phyloP scores from a whole-genome alignment of 371 early-diverging fungal species.

The Gilbertella persicaria region DNA sequence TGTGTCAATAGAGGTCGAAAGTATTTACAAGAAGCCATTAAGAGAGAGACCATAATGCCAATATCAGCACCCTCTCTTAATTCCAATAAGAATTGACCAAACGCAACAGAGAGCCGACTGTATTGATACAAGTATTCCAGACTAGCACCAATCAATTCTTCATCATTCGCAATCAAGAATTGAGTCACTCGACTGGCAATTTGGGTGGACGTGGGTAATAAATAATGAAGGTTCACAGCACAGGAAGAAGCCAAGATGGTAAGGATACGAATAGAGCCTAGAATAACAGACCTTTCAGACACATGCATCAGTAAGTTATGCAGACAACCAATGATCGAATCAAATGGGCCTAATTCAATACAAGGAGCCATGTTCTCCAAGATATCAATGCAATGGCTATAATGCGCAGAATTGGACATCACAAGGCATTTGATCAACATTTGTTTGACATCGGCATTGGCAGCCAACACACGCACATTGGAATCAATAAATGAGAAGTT shows the following conservation, averaged over 20 bases:
- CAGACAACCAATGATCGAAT: conserved; percentile 41
- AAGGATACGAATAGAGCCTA: conserved; percentile 64
- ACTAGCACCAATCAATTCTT: conserved; percentile 68
- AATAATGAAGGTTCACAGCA: conserved; percentile 54
- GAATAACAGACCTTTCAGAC: conserved; percentile 62
- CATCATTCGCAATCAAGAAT: conserved; percentile 67
- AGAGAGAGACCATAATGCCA: conserved; percentile 50
- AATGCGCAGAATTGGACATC: conserved; percentile 48
- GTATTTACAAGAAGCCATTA: conserved; percentile 41
- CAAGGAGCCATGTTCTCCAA: conserved; percentile 67
- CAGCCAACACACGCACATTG: conserved; percentile 55
- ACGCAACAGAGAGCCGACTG: conserved; percentile 54
- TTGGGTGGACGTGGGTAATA: conserved; percentile 26
- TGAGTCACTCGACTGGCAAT: conserved; percentile 55
- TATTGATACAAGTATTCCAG: conserved; percentile 76
- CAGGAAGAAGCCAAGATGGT: conserved; percentile 49
- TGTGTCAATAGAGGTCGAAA: conserved; percentile 20
- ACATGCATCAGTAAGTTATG: conserved; percentile 46
- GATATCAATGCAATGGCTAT: conserved; percentile 68
- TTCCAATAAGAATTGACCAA: conserved; percentile 48
- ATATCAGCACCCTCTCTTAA: conserved; percentile 54
- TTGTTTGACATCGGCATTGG: conserved; percentile 44
- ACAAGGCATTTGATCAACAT: conserved; percentile 60
- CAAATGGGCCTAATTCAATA: conserved; percentile 50
- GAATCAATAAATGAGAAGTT: conserved; percentile 74